These are phyloP conservation scores for Euphrasia arctica DNA, from an alignment of 305 asterid genomes.

Conservation along the genomic window DNA sequence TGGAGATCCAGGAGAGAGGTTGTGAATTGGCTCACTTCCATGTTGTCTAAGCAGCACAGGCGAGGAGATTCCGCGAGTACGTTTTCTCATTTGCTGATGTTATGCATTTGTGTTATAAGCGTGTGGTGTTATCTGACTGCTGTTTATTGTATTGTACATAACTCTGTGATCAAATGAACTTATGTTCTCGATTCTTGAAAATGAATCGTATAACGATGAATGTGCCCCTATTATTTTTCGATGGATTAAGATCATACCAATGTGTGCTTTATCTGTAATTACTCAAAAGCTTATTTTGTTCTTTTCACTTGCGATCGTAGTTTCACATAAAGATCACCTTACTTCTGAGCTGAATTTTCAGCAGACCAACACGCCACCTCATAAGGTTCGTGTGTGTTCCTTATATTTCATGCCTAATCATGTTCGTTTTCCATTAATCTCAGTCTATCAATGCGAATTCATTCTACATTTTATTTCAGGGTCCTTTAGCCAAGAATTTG, in stretches of 20 bases:
- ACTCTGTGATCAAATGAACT: too few relatives aligned
- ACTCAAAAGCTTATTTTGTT: conserved; percentile 16
- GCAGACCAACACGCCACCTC: conserved; percentile 44
- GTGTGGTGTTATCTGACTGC: too few relatives aligned
- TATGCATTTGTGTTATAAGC: conserved; percentile 9
- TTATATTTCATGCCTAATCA: conserved; percentile 4
- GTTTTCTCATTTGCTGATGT: conserved; percentile 25
- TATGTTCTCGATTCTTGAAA: too few relatives aligned
- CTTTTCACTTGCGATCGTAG: conserved; percentile 36
- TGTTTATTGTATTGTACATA: too few relatives aligned
- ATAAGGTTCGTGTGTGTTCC: conserved; percentile 49
- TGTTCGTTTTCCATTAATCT: conserved; percentile 12
- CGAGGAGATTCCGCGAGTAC: conserved; percentile 61
- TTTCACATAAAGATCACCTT: conserved; percentile 59
- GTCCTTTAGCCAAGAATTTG: conserved; percentile 56
- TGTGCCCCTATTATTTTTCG: too few relatives aligned
- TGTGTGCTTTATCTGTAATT: conserved; percentile 9
- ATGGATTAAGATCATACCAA: background rate
- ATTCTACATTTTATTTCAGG: conserved; percentile 36
- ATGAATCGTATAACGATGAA: too few relatives aligned
- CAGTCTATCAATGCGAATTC: conserved; percentile 15
- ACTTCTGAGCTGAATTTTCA: conserved; percentile 44
- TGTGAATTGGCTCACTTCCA: conserved; percentile 96
- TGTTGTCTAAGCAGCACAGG: conserved; percentile 82
- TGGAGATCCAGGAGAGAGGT: conserved; percentile 99